Evolutionary conservation across 116 monocot species (phyloP).

Genomic region (Trichopus zeylanicus): DNA sequence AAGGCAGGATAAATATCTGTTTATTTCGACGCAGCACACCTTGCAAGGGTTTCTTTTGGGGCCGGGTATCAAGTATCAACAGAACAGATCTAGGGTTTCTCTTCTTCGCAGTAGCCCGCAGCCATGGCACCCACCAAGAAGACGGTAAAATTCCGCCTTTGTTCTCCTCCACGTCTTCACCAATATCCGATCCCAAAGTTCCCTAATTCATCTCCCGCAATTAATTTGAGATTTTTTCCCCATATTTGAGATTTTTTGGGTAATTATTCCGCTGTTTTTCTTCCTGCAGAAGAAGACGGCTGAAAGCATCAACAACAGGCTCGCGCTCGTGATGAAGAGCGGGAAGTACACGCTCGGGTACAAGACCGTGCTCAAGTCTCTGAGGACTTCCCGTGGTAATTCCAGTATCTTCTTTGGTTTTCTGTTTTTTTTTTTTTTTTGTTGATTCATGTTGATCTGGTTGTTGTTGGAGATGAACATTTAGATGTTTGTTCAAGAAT

Average conservation of each 20-base stretch:
- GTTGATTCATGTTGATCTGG: background rate
- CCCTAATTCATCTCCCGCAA: background rate
- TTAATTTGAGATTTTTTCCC: background rate
- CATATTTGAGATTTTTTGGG: background rate
- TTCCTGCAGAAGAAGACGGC: slow-evolving; percentile 52
- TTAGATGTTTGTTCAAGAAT: no score
- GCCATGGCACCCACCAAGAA: slow-evolving; percentile 8
- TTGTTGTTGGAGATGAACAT: no score
- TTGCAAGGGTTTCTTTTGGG: background rate
- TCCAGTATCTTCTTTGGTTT: background rate
- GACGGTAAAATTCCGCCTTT: background rate
- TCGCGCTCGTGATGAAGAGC: slow-evolving; percentile 70
- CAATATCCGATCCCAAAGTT: background rate
- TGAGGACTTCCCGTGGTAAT: slow-evolving; percentile 38
- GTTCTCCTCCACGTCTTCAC: background rate
- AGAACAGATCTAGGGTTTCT: background rate
- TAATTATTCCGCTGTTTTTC: background rate
- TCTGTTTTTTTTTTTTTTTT: background rate
- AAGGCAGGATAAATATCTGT: no score
- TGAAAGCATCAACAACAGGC: slow-evolving; percentile 62
- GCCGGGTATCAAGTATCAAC: no score
- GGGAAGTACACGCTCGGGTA: slow-evolving; percentile 61
- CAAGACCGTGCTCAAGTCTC: slow-evolving; percentile 54
- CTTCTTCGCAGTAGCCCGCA: background rate
- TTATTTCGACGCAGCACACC: no score